Conservation (phyloP, 768 basidiomycete genomes). For the Lanmaoa pseudosensibilis region DNA sequence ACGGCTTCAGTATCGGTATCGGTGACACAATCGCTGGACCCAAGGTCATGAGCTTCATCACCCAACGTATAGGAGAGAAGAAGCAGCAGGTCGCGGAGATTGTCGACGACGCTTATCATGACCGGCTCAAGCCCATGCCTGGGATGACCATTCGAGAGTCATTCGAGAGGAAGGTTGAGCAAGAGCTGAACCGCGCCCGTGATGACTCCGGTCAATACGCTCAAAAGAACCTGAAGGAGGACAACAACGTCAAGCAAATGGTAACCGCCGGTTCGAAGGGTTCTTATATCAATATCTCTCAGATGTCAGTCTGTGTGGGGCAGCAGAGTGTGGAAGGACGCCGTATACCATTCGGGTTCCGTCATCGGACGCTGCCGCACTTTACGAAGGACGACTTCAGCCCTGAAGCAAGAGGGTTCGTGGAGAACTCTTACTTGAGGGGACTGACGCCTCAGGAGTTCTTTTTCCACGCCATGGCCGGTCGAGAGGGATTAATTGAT, state of each 20-base stretch:
- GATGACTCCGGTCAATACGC: constrained; percentile 94
- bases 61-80: constrained; percentile 73
- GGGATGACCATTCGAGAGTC: constrained; percentile 99
- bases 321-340: constrained; percentile 98
- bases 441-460: constrained; percentile 97
- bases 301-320: constrained; percentile 99
- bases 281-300: constrained; percentile 99
- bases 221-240: constrained; percentile 96
- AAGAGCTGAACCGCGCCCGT: constrained; percentile 90
- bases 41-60: constrained; percentile 85
- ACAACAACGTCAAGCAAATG: constrained; percentile 99
- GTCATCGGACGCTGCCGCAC: constrained; percentile 93
- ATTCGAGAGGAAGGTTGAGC: constrained; percentile 91
- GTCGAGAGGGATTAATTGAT: constrained; percentile 98
- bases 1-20: constrained; percentile 98
- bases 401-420: constrained; percentile 96
- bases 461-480: constrained; percentile 99
- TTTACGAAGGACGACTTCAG: constrained; percentile 99
- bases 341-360: constrained; percentile 98
- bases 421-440: constrained; percentile 97
- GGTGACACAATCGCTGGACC: constrained; percentile 96
- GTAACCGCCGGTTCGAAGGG: constrained; percentile 98
- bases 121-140: constrained; percentile 83
- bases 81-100: constrained; percentile 78
- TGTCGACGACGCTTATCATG: constrained; percentile 82